Conservation (phyloP, 805 yeast species). For the Lachancea quebecensis region DNA sequence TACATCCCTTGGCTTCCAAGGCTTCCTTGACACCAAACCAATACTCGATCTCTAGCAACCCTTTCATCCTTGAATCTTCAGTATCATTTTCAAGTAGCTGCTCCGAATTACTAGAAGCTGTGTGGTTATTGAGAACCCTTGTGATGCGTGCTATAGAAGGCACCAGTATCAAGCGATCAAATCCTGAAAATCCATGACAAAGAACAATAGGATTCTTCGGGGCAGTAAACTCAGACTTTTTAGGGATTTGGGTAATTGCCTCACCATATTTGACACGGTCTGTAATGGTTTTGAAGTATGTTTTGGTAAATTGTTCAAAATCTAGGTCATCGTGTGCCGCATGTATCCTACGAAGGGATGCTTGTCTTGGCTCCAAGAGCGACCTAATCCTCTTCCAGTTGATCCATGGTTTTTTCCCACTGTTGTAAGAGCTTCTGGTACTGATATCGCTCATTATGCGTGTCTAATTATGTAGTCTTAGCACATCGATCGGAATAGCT, state of each 20-base stretch:
- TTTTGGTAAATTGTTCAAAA: background rate
- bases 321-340: background rate
- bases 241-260: background rate
- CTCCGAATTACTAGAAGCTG: conserved; percentile 16
- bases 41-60: conserved; percentile 48
- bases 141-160: conserved; percentile 35
- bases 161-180: conserved; percentile 46
- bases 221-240: conserved; percentile 38
- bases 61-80: conserved; percentile 19
- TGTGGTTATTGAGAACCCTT: conserved; percentile 16
- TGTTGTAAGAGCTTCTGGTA: no score
- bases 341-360: no score
- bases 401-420: no score
- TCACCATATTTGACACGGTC: background rate
- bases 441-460: no score
- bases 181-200: conserved; percentile 86
- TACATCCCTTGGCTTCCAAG: conserved; percentile 54
- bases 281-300: background rate
- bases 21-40: conserved; percentile 76
- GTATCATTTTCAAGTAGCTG: conserved; percentile 14
- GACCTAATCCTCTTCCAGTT: no score
- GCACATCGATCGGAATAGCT: no score
- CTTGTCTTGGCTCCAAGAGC: no score
- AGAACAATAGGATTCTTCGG: conserved; percentile 71
- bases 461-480: no score